phyloP scores from a whole-genome alignment of 139 green algal genomes.

The Ostreobium quekettii region DNA sequence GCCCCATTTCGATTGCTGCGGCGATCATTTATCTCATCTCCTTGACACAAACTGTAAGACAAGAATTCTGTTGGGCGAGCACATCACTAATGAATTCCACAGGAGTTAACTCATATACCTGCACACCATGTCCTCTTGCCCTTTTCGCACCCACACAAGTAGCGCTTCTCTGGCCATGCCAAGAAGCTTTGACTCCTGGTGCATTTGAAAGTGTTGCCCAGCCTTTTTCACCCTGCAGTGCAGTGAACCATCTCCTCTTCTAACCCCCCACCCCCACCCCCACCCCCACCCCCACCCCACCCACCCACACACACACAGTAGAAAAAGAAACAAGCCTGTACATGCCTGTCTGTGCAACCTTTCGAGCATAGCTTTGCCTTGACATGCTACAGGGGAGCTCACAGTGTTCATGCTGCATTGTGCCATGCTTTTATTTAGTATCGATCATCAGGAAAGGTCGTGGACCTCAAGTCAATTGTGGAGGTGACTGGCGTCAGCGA shows the following conservation, averaged over 20 bases:
- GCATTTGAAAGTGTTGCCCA: too few species aligned
- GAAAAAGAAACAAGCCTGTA: background rate
- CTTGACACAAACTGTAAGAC: constrained; percentile 29
- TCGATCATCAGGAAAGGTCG: background rate
- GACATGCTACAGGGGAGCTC: background rate
- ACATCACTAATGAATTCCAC: too few species aligned
- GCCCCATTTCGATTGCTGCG: constrained; percentile 56
- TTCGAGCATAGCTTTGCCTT: background rate
- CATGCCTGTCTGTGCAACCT: background rate
- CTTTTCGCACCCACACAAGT: too few species aligned
- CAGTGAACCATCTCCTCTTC: too few species aligned
- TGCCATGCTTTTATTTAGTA: background rate
- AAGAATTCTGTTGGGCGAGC: too few species aligned
- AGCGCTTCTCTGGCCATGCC: too few species aligned
- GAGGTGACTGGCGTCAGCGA: constrained; percentile 15
- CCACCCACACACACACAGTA: background rate
- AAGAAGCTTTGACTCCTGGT: too few species aligned
- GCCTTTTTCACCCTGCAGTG: background rate
- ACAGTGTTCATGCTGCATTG: background rate
- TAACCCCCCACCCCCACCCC: background rate
- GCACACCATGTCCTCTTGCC: too few species aligned
- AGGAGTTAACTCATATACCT: too few species aligned
- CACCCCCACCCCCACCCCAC: background rate
- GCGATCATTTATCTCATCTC: constrained; percentile 61
- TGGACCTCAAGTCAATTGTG: constrained; percentile 1